phyloP scores from a whole-genome alignment of 2,329 filamentous ascomycete species.

The Verticillium zaregamsianum region DNA sequence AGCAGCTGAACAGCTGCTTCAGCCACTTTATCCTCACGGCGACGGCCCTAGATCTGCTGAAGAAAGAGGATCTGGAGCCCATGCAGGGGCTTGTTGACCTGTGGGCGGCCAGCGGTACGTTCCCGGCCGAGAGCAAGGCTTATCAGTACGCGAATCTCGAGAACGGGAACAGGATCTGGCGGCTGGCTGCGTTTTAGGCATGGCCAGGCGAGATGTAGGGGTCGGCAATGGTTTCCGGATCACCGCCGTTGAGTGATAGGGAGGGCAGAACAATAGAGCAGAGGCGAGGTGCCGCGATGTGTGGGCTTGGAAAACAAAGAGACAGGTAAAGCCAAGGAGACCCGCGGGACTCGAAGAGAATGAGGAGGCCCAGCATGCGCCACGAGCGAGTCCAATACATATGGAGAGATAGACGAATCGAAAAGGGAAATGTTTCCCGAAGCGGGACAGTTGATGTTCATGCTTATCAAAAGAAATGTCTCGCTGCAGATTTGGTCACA shows the following conservation, averaged over 20 bases:
- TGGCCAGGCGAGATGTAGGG: not conserved
- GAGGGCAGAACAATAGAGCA: no score
- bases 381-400: no score
- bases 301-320: not conserved
- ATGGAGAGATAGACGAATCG: no score
- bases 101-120: slow-evolving; percentile 71
- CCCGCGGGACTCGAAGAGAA: no score
- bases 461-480: no score
- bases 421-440: not conserved
- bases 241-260: no score
- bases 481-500: no score
- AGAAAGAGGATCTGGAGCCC: slow-evolving; percentile 74
- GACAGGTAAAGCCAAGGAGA: not conserved
- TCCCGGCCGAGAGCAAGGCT: slow-evolving; percentile 59
- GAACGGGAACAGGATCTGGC: slow-evolving; percentile 29
- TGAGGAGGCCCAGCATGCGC: no score
- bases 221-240: not conserved
- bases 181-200: not conserved
- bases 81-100: slow-evolving; percentile 79
- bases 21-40: slow-evolving; percentile 67
- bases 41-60: slow-evolving; percentile 65
- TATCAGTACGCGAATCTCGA: slow-evolving; percentile 46
- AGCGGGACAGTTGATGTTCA: no score
- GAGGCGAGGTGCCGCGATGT: no score
- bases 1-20: slow-evolving; percentile 70